These are phyloP conservation scores for Lipomyces yamadae DNA, from an alignment of 805 yeast genomes.

Conservation along the genomic window DNA sequence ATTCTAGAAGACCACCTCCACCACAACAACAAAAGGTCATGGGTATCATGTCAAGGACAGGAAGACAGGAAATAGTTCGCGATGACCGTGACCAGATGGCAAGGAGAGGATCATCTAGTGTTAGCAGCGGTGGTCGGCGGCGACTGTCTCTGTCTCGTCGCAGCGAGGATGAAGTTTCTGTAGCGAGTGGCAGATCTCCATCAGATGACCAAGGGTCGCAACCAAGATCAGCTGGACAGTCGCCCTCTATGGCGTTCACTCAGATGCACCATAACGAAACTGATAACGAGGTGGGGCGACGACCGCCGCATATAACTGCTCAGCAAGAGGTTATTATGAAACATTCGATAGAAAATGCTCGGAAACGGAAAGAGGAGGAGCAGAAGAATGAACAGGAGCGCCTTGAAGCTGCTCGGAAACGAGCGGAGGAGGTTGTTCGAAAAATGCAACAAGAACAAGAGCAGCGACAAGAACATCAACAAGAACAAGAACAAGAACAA, in stretches of 20 bases:
- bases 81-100: neutral
- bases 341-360: conserved; percentile 44
- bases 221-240: conserved; percentile 13
- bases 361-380: conserved; percentile 47
- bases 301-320: conserved; percentile 31
- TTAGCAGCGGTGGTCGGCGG: conserved; percentile 17
- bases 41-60: conserved; percentile 13
- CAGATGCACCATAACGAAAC: conserved; percentile 16
- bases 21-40: conserved; percentile 4
- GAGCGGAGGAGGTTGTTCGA: conserved; percentile 43
- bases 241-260: conserved; percentile 19
- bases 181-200: conserved; percentile 6
- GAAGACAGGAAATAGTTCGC: neutral
- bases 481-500: conserved; percentile 27
- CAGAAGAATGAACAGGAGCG: conserved; percentile 42
- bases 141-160: conserved; percentile 1
- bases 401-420: conserved; percentile 41
- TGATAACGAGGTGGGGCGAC: neutral
- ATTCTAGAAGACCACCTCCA: conserved; percentile 14
- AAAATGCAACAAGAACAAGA: conserved; percentile 37
- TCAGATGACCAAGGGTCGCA: conserved; percentile 5
- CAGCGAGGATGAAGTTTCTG: conserved; percentile 1
- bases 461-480: conserved; percentile 9
- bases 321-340: conserved; percentile 47
- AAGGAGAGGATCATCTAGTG: conserved; percentile 15